phyloP scores from a whole-genome alignment of 352 stramenopile species.

The Phytophthora sansomeana region DNA sequence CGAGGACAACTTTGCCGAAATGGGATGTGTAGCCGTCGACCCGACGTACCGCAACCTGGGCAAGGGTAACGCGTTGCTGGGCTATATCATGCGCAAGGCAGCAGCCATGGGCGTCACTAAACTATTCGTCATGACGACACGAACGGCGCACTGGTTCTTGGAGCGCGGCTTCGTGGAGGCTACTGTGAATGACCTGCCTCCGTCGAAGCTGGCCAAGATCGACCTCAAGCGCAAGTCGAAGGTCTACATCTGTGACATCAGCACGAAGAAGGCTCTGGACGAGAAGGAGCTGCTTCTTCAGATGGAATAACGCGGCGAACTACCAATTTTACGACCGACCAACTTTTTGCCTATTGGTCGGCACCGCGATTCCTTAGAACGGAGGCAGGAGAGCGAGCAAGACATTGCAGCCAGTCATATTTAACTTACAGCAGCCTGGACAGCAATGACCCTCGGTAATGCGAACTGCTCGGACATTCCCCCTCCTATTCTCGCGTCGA shows the following conservation, averaged over 20 bases:
- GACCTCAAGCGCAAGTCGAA: constrained; percentile 88
- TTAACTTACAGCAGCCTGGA: constrained; percentile 33
- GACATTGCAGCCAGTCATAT: constrained; percentile 30
- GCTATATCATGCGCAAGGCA: constrained; percentile 91
- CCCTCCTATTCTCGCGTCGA: constrained; percentile 5
- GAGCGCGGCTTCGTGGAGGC: constrained; percentile 96
- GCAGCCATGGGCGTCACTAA: constrained; percentile 87
- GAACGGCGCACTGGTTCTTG: constrained; percentile 99
- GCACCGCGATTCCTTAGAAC: constrained; percentile 34
- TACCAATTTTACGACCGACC: constrained; percentile 33
- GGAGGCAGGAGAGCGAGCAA: constrained; percentile 16
- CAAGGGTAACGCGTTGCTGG: constrained; percentile 92
- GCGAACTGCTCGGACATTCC: constrained; percentile 20
- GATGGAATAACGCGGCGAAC: constrained; percentile 43
- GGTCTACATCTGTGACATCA: constrained; percentile 92
- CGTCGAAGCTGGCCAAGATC: constrained; percentile 80
- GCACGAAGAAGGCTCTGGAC: constrained; percentile 79
- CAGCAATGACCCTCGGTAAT: constrained; percentile 29
- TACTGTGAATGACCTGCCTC: constrained; percentile 86
- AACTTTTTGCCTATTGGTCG: constrained; percentile 37
- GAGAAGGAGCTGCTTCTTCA: constrained; percentile 87
- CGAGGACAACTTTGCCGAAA: constrained; percentile 90
- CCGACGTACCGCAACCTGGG: constrained; percentile 84
- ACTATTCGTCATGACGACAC: constrained; percentile 98
- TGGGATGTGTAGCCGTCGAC: constrained; percentile 92